Evolutionary conservation across 2,329 filamentous ascomycete genomes (phyloP).

Genomic region (Acrocalymma vagum): DNA sequence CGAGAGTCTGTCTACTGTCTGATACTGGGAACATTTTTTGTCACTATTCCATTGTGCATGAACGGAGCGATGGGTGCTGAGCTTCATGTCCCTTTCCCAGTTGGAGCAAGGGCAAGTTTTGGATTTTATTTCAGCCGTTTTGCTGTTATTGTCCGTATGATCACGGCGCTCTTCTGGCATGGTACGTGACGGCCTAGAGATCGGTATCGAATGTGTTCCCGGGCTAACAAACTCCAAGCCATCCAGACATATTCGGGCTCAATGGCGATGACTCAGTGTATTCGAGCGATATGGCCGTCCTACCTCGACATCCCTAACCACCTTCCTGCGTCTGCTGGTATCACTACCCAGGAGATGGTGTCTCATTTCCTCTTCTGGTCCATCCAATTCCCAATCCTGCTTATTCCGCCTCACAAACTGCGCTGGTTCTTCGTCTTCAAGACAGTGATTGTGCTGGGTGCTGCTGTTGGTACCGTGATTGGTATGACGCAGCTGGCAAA

Average conservation of each 20-base stretch:
- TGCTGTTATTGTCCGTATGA: constrained; percentile 14
- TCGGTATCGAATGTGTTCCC: too few species aligned
- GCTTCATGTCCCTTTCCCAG: constrained; percentile 19
- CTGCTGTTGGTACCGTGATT: constrained; percentile 24
- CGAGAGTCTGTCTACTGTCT: too few species aligned
- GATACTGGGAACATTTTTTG: too few species aligned
- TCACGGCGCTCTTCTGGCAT: constrained; percentile 24
- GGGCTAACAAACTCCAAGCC: too few species aligned
- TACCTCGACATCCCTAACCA: constrained; percentile 52
- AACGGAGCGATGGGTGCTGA: constrained; percentile 27
- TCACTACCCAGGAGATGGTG: constrained; percentile 43
- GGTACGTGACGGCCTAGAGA: too few species aligned
- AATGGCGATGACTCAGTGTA: too few species aligned
- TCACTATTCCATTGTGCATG: too few species aligned
- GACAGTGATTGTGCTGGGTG: constrained; percentile 21
- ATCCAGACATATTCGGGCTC: too few species aligned
- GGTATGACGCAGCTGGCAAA: constrained; percentile 29
- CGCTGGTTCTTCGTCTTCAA: constrained; percentile 28
- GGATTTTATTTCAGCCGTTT: constrained; percentile 22
- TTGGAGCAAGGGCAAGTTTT: constrained; percentile 15
- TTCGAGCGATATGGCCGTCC: constrained; percentile 25
- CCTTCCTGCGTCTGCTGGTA: constrained; percentile 52
- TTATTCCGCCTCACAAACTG: constrained; percentile 33
- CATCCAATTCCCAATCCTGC: constrained; percentile 35
- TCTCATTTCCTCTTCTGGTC: constrained; percentile 34